Percentiles rank a stretch among this genome's conserved stretches.
These are phyloP conservation scores for Alternaria rosae DNA, from an alignment of 2,329 filamentous ascomycete genomes.

Conservation along the genomic window DNA sequence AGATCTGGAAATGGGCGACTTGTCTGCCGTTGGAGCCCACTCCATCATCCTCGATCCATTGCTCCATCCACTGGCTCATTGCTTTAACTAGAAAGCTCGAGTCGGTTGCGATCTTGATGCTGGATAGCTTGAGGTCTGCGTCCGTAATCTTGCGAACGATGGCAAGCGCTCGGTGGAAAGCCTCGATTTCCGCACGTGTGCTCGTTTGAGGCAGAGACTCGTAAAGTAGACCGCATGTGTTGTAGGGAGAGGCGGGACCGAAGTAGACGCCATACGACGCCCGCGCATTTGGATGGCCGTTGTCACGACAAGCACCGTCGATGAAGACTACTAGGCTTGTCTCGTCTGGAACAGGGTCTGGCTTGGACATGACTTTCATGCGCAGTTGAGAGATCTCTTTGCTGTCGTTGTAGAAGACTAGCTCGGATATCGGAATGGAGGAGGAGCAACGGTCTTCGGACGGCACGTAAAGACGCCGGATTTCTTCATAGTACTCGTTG, in stretches of 20 bases:
- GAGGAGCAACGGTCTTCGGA: neutral
- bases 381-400: constrained; percentile 15
- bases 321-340: constrained; percentile 25
- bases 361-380: neutral
- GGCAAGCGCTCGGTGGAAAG: constrained; percentile 12
- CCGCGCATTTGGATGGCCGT: constrained; percentile 11
- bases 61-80: constrained; percentile 40
- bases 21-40: constrained; percentile 27
- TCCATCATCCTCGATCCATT: constrained; percentile 44
- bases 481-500: neutral
- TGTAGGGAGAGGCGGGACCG: neutral
- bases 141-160: constrained; percentile 11
- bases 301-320: constrained; percentile 31
- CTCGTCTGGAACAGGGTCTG: neutral
- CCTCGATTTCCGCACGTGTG: constrained; percentile 17
- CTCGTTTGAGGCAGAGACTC: neutral
- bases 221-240: neutral
- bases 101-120: constrained; percentile 33
- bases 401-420: constrained; percentile 11
- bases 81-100: constrained; percentile 47
- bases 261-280: neutral
- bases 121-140: neutral
- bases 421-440: neutral
- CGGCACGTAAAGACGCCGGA: neutral
- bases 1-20: constrained; percentile 34